These are phyloP conservation scores for Nitzschia putrida DNA, from an alignment of 108 stramenopile species.

Conservation along the genomic window DNA sequence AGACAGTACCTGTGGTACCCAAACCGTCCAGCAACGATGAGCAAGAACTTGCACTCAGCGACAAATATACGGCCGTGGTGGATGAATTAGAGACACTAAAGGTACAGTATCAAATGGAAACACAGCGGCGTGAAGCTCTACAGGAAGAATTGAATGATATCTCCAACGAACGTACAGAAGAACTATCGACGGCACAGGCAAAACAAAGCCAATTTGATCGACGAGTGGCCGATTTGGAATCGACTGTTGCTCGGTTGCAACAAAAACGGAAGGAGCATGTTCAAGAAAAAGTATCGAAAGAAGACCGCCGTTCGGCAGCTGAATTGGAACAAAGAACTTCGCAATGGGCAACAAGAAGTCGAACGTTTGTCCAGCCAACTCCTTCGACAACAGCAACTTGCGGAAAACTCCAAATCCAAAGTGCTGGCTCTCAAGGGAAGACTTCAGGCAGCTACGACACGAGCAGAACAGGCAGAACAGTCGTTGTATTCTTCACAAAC, in stretches of 20 bases:
- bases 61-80: slow-evolving; percentile 32
- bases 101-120: slow-evolving; percentile 52
- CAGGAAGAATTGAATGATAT: slow-evolving; percentile 70
- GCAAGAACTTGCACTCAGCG: slow-evolving; percentile 23
- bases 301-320: neutral
- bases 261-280: slow-evolving; percentile 22
- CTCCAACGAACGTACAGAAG: slow-evolving; percentile 68
- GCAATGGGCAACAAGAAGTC: slow-evolving; percentile 51
- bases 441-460: slow-evolving; percentile 58
- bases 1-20: slow-evolving; percentile 12
- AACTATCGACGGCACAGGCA: slow-evolving; percentile 49
- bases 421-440: slow-evolving; percentile 70
- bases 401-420: slow-evolving; percentile 60
- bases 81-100: slow-evolving; percentile 57
- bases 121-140: slow-evolving; percentile 51
- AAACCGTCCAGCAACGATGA: neutral
- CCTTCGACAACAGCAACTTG: slow-evolving; percentile 60
- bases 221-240: slow-evolving; percentile 64
- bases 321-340: slow-evolving; percentile 4
- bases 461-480: slow-evolving; percentile 66
- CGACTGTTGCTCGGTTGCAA: slow-evolving; percentile 57
- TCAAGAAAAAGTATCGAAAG: slow-evolving; percentile 4
- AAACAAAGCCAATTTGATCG: slow-evolving; percentile 63
- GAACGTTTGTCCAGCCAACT: slow-evolving; percentile 68
- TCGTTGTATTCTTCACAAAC: slow-evolving; percentile 19